Evolutionary conservation across 192 early-diverging fungal genomes (phyloP).

Genomic region (Gryganskiella cystojenkinii): DNA sequence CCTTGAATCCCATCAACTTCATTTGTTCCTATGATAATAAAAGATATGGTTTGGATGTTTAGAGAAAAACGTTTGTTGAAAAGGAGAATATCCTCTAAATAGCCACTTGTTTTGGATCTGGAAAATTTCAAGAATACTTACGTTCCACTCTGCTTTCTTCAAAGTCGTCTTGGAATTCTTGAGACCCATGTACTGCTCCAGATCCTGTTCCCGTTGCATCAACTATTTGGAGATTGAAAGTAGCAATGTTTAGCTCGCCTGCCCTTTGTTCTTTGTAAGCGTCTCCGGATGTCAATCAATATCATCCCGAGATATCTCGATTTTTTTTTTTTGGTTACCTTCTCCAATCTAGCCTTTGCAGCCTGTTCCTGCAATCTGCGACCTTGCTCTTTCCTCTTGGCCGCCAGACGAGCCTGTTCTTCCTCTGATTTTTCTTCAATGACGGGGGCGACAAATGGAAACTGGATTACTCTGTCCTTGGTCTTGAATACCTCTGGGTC

Average conservation of each 20-base stretch:
- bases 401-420: slow-evolving; percentile 74
- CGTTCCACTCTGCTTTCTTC: slow-evolving; percentile 63
- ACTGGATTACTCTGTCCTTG: slow-evolving; percentile 82
- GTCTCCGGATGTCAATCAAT: background rate
- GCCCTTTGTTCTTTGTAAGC: too few species aligned
- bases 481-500: slow-evolving; percentile 67
- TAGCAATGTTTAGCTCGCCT: background rate
- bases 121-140: slow-evolving; percentile 17
- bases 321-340: too few species aligned
- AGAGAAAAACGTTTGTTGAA: background rate
- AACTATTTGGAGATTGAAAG: slow-evolving; percentile 50
- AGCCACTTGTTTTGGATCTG: background rate
- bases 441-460: slow-evolving; percentile 77
- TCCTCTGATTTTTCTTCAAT: slow-evolving; percentile 84
- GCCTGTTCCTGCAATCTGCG: slow-evolving; percentile 83
- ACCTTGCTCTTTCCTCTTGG: slow-evolving; percentile 76
- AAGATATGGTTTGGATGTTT: background rate
- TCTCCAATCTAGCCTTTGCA: slow-evolving; percentile 83
- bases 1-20: too few species aligned
- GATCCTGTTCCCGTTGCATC: slow-evolving; percentile 72
- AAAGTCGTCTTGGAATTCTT: slow-evolving; percentile 54
- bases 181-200: slow-evolving; percentile 66
- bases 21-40: too few species aligned
- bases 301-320: too few species aligned
- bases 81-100: too few species aligned